Evolutionary conservation across 2,329 filamentous ascomycete genomes (phyloP).

Genomic region (Phialophora expanda): DNA sequence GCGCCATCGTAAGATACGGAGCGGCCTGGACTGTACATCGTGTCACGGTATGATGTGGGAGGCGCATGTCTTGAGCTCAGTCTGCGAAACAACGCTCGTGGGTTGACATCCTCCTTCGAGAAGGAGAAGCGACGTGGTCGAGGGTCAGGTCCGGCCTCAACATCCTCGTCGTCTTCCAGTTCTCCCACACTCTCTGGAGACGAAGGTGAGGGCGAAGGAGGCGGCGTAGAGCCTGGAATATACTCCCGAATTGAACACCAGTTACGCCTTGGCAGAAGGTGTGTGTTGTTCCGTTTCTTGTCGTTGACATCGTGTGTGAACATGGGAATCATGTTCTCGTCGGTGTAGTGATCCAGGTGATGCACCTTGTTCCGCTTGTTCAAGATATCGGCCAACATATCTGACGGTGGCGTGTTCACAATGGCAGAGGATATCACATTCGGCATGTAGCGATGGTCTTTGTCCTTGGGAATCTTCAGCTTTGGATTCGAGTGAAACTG

Average conservation of each 20-base stretch:
- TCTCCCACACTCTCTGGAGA: conserved; percentile 58
- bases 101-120: conserved; percentile 59
- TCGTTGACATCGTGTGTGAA: conserved; percentile 89
- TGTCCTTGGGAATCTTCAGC: conserved; percentile 79
- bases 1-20: conserved; percentile 36
- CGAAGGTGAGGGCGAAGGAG: conserved; percentile 69
- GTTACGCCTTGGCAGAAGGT: conserved; percentile 84
- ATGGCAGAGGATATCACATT: conserved; percentile 95
- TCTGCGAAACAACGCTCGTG: conserved; percentile 52
- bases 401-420: conserved; percentile 86
- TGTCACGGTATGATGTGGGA: conserved; percentile 47
- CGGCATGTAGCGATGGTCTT: conserved; percentile 94
- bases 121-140: conserved; percentile 64
- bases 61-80: conserved; percentile 52
- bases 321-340: conserved; percentile 94
- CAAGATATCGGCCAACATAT: conserved; percentile 85
- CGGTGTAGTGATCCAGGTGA: conserved; percentile 71
- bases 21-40: conserved; percentile 40
- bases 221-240: conserved; percentile 75
- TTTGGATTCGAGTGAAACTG: conserved; percentile 95
- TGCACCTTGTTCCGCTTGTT: conserved; percentile 87
- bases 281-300: conserved; percentile 87
- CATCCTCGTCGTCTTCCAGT: conserved; percentile 33
- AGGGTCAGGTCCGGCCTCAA: conserved; percentile 42
- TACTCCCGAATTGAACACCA: conserved; percentile 94